Conservation (phyloP, 129 eudicot species). For the sunflower (Helianthus annuus) region DNA sequence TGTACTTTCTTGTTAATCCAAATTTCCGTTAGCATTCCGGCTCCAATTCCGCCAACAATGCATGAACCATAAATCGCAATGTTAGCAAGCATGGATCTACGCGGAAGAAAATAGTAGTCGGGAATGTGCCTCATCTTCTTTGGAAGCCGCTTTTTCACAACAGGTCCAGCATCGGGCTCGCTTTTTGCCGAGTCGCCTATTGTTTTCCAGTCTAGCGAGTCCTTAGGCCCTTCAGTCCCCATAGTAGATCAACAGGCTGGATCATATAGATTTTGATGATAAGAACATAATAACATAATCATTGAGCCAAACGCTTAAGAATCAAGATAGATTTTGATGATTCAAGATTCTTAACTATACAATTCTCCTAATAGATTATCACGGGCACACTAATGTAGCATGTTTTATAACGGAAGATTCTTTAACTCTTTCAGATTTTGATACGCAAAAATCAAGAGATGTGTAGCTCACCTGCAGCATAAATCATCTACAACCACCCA, state of each 20-base stretch:
- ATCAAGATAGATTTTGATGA: slow-evolving; percentile 4
- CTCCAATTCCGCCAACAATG: slow-evolving; percentile 86
- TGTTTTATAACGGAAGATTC: not conserved
- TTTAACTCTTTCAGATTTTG: not conserved
- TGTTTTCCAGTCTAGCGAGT: slow-evolving; percentile 73
- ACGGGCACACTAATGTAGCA: not conserved
- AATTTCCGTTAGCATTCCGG: slow-evolving; percentile 84
- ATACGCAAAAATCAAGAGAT: not conserved
- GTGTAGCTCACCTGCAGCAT: not conserved
- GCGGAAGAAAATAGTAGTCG: slow-evolving; percentile 83
- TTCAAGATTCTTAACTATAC: not conserved
- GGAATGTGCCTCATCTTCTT: slow-evolving; percentile 73
- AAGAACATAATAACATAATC: not conserved
- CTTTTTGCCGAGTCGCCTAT: slow-evolving; percentile 42
- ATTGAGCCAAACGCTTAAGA: not conserved
- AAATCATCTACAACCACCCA: not conserved
- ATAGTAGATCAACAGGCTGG: slow-evolving; percentile 29
- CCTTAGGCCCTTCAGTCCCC: slow-evolving; percentile 61
- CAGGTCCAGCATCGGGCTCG: slow-evolving; percentile 46
- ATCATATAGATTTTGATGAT: not conserved
- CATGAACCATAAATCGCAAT: slow-evolving; percentile 75
- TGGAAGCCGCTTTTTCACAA: slow-evolving; percentile 71
- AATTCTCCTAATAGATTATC: not conserved
- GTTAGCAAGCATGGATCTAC: slow-evolving; percentile 63
- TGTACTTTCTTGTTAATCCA: slow-evolving; percentile 88